Percentiles rank a stretch among this genome's conserved stretches.
Conservation (phyloP, 2,329 filamentous ascomycete species). For the Trichoderma sp. region DNA sequence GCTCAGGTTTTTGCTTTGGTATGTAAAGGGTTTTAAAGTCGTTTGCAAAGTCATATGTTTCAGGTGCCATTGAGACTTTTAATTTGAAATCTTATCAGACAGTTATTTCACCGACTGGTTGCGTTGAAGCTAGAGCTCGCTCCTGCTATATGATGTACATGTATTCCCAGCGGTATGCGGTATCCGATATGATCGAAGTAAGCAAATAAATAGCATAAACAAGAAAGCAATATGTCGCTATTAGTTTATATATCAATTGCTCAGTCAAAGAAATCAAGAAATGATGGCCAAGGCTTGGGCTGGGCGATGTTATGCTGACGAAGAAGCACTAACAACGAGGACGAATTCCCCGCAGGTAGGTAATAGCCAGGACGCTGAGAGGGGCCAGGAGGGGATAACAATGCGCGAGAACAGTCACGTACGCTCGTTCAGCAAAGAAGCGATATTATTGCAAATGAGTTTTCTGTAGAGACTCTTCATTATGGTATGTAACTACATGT, state of each 20-base stretch:
- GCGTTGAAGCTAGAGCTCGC: neutral
- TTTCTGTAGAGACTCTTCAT: too few relatives aligned
- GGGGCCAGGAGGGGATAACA: conserved; percentile 3
- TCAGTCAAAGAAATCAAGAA: too few relatives aligned
- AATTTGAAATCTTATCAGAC: neutral
- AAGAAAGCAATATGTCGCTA: neutral
- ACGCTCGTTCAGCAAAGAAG: neutral
- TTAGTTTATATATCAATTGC: neutral
- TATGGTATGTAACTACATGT: neutral
- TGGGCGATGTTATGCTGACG: neutral
- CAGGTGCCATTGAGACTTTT: conserved; percentile 34
- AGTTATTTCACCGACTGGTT: too few relatives aligned
- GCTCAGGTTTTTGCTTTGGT: conserved; percentile 44
- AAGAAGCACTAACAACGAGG: conserved; percentile 4
- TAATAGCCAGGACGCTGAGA: neutral
- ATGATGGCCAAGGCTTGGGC: neutral
- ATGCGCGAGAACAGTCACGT: neutral
- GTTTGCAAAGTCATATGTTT: conserved; percentile 42
- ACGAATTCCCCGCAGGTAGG: conserved; percentile 22
- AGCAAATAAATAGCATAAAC: neutral
- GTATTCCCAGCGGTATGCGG: neutral
- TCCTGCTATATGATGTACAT: neutral
- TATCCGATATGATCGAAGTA: neutral
- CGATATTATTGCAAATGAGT: neutral
- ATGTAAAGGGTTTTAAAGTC: conserved; percentile 45